These are phyloP conservation scores for Maudiozyma saulgeensis DNA, from an alignment of 805 yeast species.

Conservation along the genomic window DNA sequence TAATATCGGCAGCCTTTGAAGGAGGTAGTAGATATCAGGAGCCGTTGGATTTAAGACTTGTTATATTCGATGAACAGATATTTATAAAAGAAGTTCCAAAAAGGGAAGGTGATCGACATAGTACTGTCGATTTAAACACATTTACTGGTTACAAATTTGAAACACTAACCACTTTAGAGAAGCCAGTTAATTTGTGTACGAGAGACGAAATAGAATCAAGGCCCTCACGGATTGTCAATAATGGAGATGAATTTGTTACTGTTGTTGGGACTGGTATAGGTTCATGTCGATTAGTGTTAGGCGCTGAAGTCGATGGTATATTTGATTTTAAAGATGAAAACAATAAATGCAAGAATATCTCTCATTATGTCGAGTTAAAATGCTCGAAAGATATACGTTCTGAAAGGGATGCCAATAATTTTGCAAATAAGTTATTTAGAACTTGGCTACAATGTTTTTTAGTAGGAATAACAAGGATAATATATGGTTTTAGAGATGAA, in stretches of 20 bases:
- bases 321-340: conserved; percentile 56
- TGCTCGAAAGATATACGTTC: conserved; percentile 50
- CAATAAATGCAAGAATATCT: conserved; percentile 36
- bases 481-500: conserved; percentile 83
- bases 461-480: conserved; percentile 66
- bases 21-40: conserved; percentile 32
- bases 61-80: conserved; percentile 66
- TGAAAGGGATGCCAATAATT: conserved; percentile 47
- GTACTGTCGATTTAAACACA: conserved; percentile 29
- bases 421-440: conserved; percentile 68
- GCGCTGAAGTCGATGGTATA: conserved; percentile 92
- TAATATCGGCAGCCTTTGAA: conserved; percentile 47
- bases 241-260: conserved; percentile 67
- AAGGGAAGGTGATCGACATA: conserved; percentile 1
- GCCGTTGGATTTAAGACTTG: conserved; percentile 49
- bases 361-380: conserved; percentile 81
- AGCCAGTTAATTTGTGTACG: conserved; percentile 63
- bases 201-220: conserved; percentile 63
- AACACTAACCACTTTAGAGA: conserved; percentile 57
- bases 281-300: conserved; percentile 52
- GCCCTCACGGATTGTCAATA: conserved; percentile 47
- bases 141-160: conserved; percentile 86
- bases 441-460: conserved; percentile 95
- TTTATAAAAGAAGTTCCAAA: conserved; percentile 44
- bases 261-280: conserved; percentile 84